Evolutionary conservation across 2,329 filamentous ascomycete species (phyloP), one percentile per base, ranked within the genome.

Genomic region (Penicillium sp.): DNA sequence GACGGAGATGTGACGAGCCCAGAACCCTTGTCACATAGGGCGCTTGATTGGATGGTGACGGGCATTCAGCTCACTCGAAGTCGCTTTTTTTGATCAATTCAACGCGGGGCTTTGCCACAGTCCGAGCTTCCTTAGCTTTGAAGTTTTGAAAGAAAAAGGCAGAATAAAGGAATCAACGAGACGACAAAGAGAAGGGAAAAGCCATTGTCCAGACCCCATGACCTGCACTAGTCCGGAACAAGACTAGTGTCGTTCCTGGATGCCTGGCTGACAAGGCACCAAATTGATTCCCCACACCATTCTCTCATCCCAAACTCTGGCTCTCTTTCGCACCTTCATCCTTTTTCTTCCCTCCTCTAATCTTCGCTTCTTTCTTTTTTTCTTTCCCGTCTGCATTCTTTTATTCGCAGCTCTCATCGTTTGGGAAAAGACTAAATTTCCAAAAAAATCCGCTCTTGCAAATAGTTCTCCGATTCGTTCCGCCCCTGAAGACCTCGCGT

Each of bases 321-420:
- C 56, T 62, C 59, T 54, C 60, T 64, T 51, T 60, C 49, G 55
- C 56, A 52, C 45, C 51, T 29, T 45, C 47, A 55, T 48, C 53
- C 49, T 47, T 54, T 50, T 50, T 54, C 57, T 54, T 44, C 51
- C 52, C 52, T 43, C 54, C 50, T 58, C 58, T 60, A 65, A 63
- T 57, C 60, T 67, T 66, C 62, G 52, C 60, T 60, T 62, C 58
- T 58, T 64, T 65, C 60, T 62, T 57, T 58, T 64, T 59, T 58
- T 57, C 57, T 50, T 42, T 42, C 41, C 41, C 41, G 41, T 42
- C 58, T 57, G 59, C 61, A 64, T 63, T 65, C 64, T 60, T 65
- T 65, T 61, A 54, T 69, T 69, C 63, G 56, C 58, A 63, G 58
- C 56, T 58, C 54, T 56, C 53, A 53, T 61, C 56, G 50, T 52